phyloP scores from a whole-genome alignment of 1,284 basidiomycete genomes.

The Gymnopus androsaceus region DNA sequence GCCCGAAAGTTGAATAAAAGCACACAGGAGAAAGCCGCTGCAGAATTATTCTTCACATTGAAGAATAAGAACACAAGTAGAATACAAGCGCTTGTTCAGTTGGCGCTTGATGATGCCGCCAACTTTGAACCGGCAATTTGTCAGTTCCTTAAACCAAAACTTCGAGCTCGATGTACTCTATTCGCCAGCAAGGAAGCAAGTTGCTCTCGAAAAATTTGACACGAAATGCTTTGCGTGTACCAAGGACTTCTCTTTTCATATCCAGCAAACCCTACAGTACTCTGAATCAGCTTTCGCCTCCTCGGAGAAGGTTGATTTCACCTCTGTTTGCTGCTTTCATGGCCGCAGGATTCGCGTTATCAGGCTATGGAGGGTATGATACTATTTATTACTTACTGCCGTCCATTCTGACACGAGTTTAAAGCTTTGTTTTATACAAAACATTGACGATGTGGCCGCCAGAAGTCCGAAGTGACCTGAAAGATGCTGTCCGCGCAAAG shows the following conservation, averaged over 20 bases:
- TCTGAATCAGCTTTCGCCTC: background rate
- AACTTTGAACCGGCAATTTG: too few species aligned
- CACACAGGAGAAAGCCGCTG: too few species aligned
- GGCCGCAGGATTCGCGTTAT: background rate
- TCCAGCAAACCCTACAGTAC: background rate
- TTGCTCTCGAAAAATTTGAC: background rate
- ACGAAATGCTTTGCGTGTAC: background rate
- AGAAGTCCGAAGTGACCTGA: conserved; percentile 63
- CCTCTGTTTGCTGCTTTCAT: background rate
- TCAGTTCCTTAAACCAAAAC: too few species aligned
- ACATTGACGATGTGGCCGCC: conserved; percentile 67
- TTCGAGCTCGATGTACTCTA: background rate
- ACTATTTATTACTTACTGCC: background rate
- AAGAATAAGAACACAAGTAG: too few species aligned
- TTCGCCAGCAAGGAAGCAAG: background rate
- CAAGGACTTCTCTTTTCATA: background rate
- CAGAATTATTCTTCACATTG: too few species aligned
- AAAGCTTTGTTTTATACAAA: conserved; percentile 63
- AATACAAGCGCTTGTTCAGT: too few species aligned
- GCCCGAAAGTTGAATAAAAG: too few species aligned
- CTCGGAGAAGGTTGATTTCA: background rate
- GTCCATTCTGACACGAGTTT: background rate
- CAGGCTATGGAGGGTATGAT: background rate
- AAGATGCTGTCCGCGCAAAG: conserved; percentile 65
- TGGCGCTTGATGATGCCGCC: too few species aligned